Evolutionary conservation across 768 basidiomycete genomes (phyloP).

Genomic region (Suillus bovinus): DNA sequence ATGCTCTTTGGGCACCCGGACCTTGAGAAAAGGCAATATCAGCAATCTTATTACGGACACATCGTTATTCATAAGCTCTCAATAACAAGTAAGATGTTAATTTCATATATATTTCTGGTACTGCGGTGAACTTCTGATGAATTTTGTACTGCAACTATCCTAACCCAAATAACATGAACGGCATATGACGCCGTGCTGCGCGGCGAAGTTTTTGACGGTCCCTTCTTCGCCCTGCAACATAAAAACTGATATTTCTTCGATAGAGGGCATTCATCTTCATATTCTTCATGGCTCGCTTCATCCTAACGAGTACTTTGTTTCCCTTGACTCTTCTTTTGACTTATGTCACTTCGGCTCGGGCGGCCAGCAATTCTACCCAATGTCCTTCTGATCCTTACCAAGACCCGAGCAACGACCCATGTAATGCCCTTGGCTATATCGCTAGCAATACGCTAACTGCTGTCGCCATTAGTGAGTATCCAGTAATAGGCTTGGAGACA

Average conservation of each 20-base stretch:
- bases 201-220: no score
- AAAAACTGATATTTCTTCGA: background rate
- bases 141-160: no score
- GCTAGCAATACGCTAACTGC: slow-evolving; percentile 52
- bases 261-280: background rate
- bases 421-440: slow-evolving; percentile 58
- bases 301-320: background rate
- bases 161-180: background rate
- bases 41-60: background rate
- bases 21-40: background rate
- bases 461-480: slow-evolving; percentile 45
- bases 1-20: slow-evolving; percentile 70
- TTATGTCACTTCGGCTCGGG: background rate
- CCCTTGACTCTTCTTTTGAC: slow-evolving; percentile 6
- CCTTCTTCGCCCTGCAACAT: background rate
- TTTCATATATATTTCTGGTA: background rate
- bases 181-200: background rate
- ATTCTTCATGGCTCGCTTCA: background rate
- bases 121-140: background rate
- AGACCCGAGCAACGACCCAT: slow-evolving; percentile 52
- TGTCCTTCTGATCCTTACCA: slow-evolving; percentile 41
- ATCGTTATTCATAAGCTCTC: background rate
- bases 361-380: slow-evolving; percentile 2
- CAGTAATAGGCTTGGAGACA: background rate
- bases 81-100: background rate